Evolutionary conservation across 2,329 filamentous ascomycete genomes (phyloP), one percentile per base, ranked within the genome.

Genomic region (Paecilomyces niveus): DNA sequence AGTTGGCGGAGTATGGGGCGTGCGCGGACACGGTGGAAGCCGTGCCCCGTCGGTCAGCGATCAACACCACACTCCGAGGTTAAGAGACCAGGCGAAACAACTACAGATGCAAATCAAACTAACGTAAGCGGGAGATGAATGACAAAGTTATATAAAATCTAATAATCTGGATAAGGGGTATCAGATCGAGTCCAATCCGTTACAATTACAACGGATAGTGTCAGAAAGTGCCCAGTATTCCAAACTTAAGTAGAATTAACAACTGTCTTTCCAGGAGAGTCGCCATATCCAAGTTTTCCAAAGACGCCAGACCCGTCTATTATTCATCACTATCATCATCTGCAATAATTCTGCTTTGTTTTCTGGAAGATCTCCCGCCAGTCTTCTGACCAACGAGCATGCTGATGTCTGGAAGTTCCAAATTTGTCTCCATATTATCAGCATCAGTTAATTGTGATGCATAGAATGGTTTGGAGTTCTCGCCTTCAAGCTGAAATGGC

Each of bases 251-350:
- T 3, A 18, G 15, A 45, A 9, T 18, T 18, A 9, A 18, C 4
- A 4, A n/a, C 15, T 21, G 7, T n/a, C 35, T 39, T 15, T 18
- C 2, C 35, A 39, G 39, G 6, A 13, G 11, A 45, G 7, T 18
- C n/a, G n/a, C 39, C 15, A 45, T 45, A 54, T 57, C 49, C 54
- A 49, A 54, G 58, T 56, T n/a, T n/a, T 24, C 54, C 49, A 56
- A 33, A 52, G 51, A 45, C 39, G 21, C 39, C n/a, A 45, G n/a
- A 18, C 39, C 52, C 4, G 50, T 26, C 11, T 53, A 52, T 58
- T 55, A 63, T 52, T 62, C 65, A 58, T 72, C 68, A 58, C 63
- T 69, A 35, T 73, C 69, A 57, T 72, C 67, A 60, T 68, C 67
- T 56, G 69, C 55, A 26, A 70, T 60, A 32, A 60, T 56, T n/a